Percentiles rank a stretch among this genome's conserved stretches.
Evolutionary conservation across 371 early-diverging fungal species (phyloP).

Genomic region (Blyttiomyces sp.): DNA sequence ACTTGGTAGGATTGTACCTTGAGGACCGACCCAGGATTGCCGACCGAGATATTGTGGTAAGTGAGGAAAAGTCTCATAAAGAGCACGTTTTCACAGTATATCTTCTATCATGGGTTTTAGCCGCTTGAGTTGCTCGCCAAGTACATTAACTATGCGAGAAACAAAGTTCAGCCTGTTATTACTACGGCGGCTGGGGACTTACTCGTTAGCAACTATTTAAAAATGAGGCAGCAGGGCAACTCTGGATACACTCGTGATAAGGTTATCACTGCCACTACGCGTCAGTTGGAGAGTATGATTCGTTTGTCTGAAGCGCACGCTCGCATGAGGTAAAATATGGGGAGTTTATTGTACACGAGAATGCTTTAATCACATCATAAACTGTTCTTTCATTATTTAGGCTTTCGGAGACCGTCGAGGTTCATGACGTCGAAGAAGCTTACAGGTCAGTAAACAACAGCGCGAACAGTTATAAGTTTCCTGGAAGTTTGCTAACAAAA

Average conservation of each 20-base stretch:
- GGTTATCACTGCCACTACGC: slow-evolving; percentile 94
- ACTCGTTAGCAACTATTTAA: slow-evolving; percentile 83
- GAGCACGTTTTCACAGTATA: too few relatives aligned
- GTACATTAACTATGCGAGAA: slow-evolving; percentile 90
- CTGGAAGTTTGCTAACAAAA: too few relatives aligned
- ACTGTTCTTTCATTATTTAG: slow-evolving; percentile 12
- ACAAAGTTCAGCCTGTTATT: slow-evolving; percentile 76
- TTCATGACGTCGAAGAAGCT: slow-evolving; percentile 61
- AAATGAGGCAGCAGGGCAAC: slow-evolving; percentile 83
- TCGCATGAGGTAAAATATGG: slow-evolving; percentile 67
- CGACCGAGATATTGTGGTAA: slow-evolving; percentile 53
- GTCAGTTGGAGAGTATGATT: slow-evolving; percentile 99
- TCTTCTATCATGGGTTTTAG: too few relatives aligned
- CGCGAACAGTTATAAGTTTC: slow-evolving; percentile 34
- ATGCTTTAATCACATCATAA: neutral
- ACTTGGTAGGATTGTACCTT: slow-evolving; percentile 82
- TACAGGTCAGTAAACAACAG: slow-evolving; percentile 39
- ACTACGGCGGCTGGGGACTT: slow-evolving; percentile 59
- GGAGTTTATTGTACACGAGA: neutral
- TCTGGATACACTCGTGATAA: slow-evolving; percentile 62
- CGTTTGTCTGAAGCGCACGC: slow-evolving; percentile 99
- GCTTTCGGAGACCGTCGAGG: slow-evolving; percentile 45
- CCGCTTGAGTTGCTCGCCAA: slow-evolving; percentile 77
- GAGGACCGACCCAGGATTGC: slow-evolving; percentile 54
- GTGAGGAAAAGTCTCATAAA: slow-evolving; percentile 5